Base-by-base conservation (phyloP, 805 yeast species). In the Wickerhamomyces alni region DNA sequence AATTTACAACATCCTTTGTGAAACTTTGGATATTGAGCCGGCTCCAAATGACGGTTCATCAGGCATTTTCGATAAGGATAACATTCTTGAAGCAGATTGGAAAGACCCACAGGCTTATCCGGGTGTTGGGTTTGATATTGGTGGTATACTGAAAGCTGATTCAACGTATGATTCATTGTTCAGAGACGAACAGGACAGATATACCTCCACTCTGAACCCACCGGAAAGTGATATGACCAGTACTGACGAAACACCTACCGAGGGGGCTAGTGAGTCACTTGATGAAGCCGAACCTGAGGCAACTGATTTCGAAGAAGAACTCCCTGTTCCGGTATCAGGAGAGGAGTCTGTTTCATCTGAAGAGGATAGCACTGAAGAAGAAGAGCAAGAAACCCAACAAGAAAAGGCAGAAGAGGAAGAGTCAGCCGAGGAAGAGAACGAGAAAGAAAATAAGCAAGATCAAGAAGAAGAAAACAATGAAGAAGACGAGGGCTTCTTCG, bases 1-100 rank as follows among this genome's bases (percentile, higher is more conserved):
- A 44, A 69, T 89, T 5, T 89, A 87, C 60, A 77, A 81, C 47
- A 69, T 89, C 18, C 43, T 89, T 2, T 83, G 95, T 60, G 83
- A 82, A 13, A 67, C 83, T 2, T 61, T 85, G 40, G 63, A 62
- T 22, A 47, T 74, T 17, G 35, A 12, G 4, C 82, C 87, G 0
- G 65, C 79, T 8, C 59, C 70, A 1, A 82, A 80, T 49, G 82
- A 83, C 49, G 91, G 91, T 1, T 57, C 76, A 0, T 33, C 33
- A 5, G 45, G 43, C 17, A 40, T 66, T 15, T 51, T 68, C 5
- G 37, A 41, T 10, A 27, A 41, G 1, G 37, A 43, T 1, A 65
- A 67, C 39, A 30, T 50, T 1, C 55, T 77, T 25, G 66, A 65
- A 0, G 32, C 45, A 2, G 61, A 57, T 33, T 77, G 85, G 86